Evolutionary conservation across 2,329 filamentous ascomycete species (phyloP), one percentile per base, ranked within the genome.

Genomic region (Phialophora expanda): DNA sequence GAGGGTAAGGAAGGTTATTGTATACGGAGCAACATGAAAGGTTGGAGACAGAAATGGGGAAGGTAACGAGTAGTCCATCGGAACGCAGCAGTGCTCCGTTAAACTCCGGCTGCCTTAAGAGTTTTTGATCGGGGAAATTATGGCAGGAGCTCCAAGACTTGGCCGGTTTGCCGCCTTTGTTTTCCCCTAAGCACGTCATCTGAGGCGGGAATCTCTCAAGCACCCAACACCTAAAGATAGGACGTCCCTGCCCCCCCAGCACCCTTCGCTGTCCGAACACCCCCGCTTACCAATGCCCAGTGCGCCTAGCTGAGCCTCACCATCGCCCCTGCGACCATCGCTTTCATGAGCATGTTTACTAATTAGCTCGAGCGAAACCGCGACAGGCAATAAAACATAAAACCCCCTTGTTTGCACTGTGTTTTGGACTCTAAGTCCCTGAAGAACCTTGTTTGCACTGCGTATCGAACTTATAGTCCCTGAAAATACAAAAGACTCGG

Each of bases 281-380:
- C 38, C 38, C 38, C 38, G 38, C 38, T 44, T 44, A 44, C 14
- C 38, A 44, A 44, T 20, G 38, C 38, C 17, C 38, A 1, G 14
- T n/a, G 17, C 14, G 38, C 38, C 17, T n/a, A 3, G 6, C 17
- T n/a, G 38, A 8, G 38, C 38, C 38, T 32, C 34, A 38, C 8
- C 30, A 28, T 20, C n/a, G 32, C 54, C 54, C 54, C 28, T 20
- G 4, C 17, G 20, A 2, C 11, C 14, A 22, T 48, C 22, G 24
- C 17, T 51, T 41, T 20, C 11, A 24, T 60, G 56, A 60, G 56
- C 56, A 60, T 34, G 56, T 60, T 60, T 60, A 60, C 44, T 60
- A 60, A 60, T 60, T 32, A 14, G 5, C 14, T 60, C 57, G 28
- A 60, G 57, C 57, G 50, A n/a, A 32, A 30, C 34, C 41, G 12